Evolutionary conservation across 352 stramenopile genomes (phyloP).

Genomic region (Globisporangium perplexum): DNA sequence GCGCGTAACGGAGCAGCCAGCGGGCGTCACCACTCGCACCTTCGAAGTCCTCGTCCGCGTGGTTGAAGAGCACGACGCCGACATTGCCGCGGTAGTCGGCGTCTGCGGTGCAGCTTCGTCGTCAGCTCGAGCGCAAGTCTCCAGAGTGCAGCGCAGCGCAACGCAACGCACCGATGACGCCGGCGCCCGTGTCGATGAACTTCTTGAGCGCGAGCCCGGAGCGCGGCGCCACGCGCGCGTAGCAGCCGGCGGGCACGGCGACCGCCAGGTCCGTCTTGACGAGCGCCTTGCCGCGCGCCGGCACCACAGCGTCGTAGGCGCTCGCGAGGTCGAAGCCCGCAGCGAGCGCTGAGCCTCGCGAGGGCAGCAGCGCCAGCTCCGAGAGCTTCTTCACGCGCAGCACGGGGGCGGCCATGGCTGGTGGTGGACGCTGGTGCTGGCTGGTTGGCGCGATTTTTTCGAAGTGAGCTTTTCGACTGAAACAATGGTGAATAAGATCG

Average conservation of each 20-base stretch:
- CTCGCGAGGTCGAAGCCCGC: conserved; percentile 83
- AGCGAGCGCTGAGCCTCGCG: conserved; percentile 65
- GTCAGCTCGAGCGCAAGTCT: neutral
- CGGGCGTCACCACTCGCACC: conserved; percentile 10
- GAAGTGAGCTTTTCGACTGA: no score
- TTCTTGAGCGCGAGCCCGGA: conserved; percentile 97
- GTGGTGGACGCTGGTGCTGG: no score
- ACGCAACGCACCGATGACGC: conserved; percentile 86
- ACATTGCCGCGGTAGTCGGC: conserved; percentile 98
- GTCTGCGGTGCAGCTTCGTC: conserved; percentile 41
- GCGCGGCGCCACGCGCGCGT: conserved; percentile 85
- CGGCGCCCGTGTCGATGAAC: conserved; percentile 97
- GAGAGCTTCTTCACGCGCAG: conserved; percentile 85
- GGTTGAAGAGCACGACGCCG: conserved; percentile 99
- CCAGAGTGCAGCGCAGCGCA: neutral
- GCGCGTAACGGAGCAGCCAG: neutral
- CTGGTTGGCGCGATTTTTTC: no score
- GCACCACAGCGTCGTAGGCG: conserved; percentile 87
- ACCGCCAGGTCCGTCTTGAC: conserved; percentile 97
- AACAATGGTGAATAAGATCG: no score
- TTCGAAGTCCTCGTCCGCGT: conserved; percentile 91
- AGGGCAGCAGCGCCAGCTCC: conserved; percentile 73
- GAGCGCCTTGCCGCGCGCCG: conserved; percentile 89
- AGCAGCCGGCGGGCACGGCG: conserved; percentile 92
- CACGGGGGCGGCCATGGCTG: conserved; percentile 22